Percentiles rank a stretch among this genome's conserved stretches.
phyloP scores from a whole-genome alignment of 2,329 filamentous ascomycete genomes.

The Apiospora sp. region DNA sequence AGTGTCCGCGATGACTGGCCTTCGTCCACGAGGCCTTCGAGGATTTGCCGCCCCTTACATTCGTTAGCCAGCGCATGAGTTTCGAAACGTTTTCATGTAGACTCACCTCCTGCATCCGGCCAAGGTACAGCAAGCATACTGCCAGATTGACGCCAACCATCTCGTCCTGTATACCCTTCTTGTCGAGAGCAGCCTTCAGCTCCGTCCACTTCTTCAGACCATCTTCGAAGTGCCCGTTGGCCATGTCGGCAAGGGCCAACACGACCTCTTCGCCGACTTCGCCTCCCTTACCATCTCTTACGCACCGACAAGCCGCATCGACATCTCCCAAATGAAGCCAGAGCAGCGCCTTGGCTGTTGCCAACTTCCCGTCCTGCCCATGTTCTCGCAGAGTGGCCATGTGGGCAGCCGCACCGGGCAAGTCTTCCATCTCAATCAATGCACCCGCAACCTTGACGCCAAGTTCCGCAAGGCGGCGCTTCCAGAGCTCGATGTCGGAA shows the following conservation, averaged over 20 bases:
- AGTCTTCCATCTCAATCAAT: slow-evolving; percentile 86
- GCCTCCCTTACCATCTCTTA: slow-evolving; percentile 49
- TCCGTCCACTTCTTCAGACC: slow-evolving; percentile 69
- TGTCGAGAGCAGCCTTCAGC: slow-evolving; percentile 54
- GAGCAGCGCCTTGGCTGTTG: slow-evolving; percentile 68
- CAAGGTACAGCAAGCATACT: slow-evolving; percentile 84
- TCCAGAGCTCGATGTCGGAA: slow-evolving; percentile 72
- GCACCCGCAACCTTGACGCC: slow-evolving; percentile 73
- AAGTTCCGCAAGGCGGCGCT: slow-evolving; percentile 74
- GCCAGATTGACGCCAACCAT: slow-evolving; percentile 84
- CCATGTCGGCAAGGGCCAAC: slow-evolving; percentile 76
- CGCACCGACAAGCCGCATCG: slow-evolving; percentile 66
- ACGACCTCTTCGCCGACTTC: slow-evolving; percentile 60
- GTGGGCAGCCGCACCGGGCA: slow-evolving; percentile 80
- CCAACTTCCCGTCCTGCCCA: slow-evolving; percentile 49
- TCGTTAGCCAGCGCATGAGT: slow-evolving; percentile 34
- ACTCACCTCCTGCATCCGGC: slow-evolving; percentile 74
- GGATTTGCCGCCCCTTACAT: slow-evolving; percentile 65
- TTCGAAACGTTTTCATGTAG: not conserved
- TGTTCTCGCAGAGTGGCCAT: slow-evolving; percentile 64
- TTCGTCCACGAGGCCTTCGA: slow-evolving; percentile 71
- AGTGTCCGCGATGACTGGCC: slow-evolving; percentile 78
- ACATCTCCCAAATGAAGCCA: slow-evolving; percentile 83
- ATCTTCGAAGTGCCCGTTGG: slow-evolving; percentile 74
- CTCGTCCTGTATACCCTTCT: slow-evolving; percentile 58